Conservation (phyloP, 2,329 filamentous ascomycete species). For the Diaporthe humulicola region DNA sequence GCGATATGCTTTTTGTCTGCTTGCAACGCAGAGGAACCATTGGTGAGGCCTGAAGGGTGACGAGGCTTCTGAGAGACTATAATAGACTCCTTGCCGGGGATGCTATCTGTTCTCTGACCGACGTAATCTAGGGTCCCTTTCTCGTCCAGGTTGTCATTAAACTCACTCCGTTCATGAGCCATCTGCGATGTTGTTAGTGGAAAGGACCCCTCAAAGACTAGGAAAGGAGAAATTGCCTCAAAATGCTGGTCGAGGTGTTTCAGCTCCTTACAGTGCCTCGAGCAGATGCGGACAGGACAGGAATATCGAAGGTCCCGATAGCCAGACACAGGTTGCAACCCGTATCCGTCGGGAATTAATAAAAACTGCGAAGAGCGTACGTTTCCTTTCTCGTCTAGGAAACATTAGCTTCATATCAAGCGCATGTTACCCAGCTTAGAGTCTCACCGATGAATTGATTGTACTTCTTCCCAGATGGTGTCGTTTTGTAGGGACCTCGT, state of each 20-base stretch:
- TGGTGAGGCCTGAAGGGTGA: not conserved
- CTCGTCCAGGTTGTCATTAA: constrained; percentile 5
- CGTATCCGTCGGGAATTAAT: not conserved
- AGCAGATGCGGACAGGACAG: constrained; percentile 7
- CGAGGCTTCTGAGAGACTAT: not conserved
- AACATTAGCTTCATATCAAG: not conserved
- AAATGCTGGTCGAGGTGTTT: not conserved
- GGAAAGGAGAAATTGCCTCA: not conserved
- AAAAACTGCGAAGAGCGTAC: not conserved
- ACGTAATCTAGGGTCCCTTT: not conserved
- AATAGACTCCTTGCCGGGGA: not conserved
- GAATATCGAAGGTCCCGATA: not conserved
- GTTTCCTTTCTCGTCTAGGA: not conserved
- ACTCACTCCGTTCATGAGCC: not conserved
- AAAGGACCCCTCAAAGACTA: too few relatives aligned
- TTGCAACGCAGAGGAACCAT: not conserved
- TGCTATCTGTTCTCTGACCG: not conserved
- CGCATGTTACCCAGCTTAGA: not conserved
- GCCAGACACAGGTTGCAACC: too few relatives aligned
- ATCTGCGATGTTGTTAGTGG: not conserved
- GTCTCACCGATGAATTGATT: not conserved
- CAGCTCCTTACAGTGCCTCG: not conserved
- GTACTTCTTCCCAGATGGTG: constrained; percentile 15
- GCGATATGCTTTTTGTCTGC: not conserved
- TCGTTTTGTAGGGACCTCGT: not conserved